Conservation (phyloP, 148 eudicot species). For the Fagopyrum esculentum region DNA sequence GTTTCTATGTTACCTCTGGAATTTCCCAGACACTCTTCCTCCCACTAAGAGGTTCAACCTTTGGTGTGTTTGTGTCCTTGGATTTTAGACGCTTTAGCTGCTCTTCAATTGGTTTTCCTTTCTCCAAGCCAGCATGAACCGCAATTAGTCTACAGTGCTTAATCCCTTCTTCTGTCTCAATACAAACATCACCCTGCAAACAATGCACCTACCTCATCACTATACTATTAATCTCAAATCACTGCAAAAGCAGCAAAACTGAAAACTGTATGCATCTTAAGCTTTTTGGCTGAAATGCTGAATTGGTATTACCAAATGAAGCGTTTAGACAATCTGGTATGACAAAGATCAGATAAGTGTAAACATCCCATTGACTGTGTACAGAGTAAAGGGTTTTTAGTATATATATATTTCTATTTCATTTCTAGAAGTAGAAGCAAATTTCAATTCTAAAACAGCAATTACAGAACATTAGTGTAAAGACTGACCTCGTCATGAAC, state of each 20-base stretch:
- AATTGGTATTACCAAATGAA: not conserved
- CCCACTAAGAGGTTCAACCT: slow-evolving; percentile 72
- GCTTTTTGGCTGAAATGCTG: not conserved
- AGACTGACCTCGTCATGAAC: slow-evolving; percentile 82
- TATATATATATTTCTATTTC: not conserved
- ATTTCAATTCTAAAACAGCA: not conserved
- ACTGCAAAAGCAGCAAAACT: not conserved
- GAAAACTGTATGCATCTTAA: not conserved
- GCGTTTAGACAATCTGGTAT: not conserved
- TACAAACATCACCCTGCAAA: slow-evolving; percentile 53
- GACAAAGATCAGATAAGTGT: not conserved
- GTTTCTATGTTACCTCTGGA: slow-evolving; percentile 45
- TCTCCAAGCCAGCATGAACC: slow-evolving; percentile 80
- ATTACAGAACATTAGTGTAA: not conserved
- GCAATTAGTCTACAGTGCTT: slow-evolving; percentile 67
- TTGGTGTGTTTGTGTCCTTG: slow-evolving; percentile 64
- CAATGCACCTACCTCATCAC: not conserved
- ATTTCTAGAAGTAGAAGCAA: not conserved
- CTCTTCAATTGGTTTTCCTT: slow-evolving; percentile 47
- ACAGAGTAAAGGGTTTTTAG: not conserved
- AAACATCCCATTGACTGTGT: not conserved
- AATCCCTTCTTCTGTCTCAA: slow-evolving; percentile 58
- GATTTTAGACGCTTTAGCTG: slow-evolving; percentile 60
- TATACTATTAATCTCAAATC: not conserved
- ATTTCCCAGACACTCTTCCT: slow-evolving; percentile 79